Evolutionary conservation across 78 protist genomes (phyloP), one percentile per base, ranked within the genome.

Genomic region (Cavenderia fasciculata): DNA sequence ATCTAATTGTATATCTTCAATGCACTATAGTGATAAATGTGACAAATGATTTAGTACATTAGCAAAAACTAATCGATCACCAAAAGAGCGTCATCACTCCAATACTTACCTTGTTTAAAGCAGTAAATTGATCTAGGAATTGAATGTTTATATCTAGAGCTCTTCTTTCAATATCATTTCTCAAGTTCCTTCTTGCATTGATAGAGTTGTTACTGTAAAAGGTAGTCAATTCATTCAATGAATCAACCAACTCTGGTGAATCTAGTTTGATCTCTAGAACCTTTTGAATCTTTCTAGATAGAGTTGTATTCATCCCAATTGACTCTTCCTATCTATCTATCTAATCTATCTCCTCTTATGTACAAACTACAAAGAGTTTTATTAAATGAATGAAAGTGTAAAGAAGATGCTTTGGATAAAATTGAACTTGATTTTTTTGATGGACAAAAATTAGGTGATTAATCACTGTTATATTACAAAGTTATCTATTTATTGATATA

Each of bases 81-180:
- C 66, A 14, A 14, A 7, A 4, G 8, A 31, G 11, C 38, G 65
- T 41, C 31, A 3, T 54, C 8, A 10, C 2, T 16, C 14, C 27
- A 7, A 54, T 57, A 59, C 2, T 44, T 79, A 70, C 92, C 36
- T 72, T 46, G 41, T 86, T 52, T 66, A 86, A 66, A 49, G 40
- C 31, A 46, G 57, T 63, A 25, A 86, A 73, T 70, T 75, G 87
- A 47, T 86, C 73, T 0, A 74, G 33, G 47, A 86, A 86, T 34
- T 73, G 65, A 6, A 29, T 59, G 36, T 86, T 86, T 34, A 76
- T 86, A n/a, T 72, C 74, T 5, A 86, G 74, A 44, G 65, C 51
- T 59, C 85, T 71, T 57, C 62, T 86, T 57, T 86, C 93, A 14
- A 86, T 86, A 41, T 86, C 87, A 86, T 68, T 76, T 74, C 93